These are phyloP conservation scores for Auriscalpium orientale DNA, from an alignment of 768 basidiomycete genomes.

Conservation along the genomic window DNA sequence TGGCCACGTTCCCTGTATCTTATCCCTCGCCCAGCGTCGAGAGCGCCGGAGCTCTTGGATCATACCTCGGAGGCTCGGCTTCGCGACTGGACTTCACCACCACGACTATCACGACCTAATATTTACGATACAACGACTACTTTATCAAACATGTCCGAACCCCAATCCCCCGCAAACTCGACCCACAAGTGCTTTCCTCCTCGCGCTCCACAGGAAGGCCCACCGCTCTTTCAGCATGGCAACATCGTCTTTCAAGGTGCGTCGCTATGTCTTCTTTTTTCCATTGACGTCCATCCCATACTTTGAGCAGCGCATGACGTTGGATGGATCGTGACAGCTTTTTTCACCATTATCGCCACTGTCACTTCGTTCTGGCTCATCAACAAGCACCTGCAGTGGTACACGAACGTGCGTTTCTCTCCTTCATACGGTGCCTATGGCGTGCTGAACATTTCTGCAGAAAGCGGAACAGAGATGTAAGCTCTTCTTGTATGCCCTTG, in stretches of 20 bases:
- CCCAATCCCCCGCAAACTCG: neutral
- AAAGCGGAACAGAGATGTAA: constrained; percentile 64
- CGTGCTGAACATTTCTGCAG: constrained; percentile 25
- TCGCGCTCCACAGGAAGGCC: constrained; percentile 35
- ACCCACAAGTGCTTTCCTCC: constrained; percentile 27
- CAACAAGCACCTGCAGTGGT: constrained; percentile 62
- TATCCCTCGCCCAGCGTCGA: no score
- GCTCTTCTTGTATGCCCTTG: constrained; percentile 10
- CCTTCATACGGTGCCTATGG: neutral
- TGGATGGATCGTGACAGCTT: constrained; percentile 62
- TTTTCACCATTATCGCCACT: constrained; percentile 50
- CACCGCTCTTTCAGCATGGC: constrained; percentile 56
- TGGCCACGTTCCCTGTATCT: no score
- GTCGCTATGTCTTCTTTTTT: constrained; percentile 10
- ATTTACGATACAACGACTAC: no score
- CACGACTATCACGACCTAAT: no score
- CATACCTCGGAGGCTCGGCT: no score
- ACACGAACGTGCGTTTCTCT: constrained; percentile 49
- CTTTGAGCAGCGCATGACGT: constrained; percentile 47
- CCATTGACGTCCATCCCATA: neutral
- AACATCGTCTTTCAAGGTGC: constrained; percentile 53
- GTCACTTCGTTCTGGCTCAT: constrained; percentile 68
- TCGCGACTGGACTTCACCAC: no score
- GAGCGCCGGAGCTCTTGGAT: no score
- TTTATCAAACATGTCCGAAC: no score